Conservation (phyloP, 2,329 filamentous ascomycete species). For the Fusarium proliferatum region DNA sequence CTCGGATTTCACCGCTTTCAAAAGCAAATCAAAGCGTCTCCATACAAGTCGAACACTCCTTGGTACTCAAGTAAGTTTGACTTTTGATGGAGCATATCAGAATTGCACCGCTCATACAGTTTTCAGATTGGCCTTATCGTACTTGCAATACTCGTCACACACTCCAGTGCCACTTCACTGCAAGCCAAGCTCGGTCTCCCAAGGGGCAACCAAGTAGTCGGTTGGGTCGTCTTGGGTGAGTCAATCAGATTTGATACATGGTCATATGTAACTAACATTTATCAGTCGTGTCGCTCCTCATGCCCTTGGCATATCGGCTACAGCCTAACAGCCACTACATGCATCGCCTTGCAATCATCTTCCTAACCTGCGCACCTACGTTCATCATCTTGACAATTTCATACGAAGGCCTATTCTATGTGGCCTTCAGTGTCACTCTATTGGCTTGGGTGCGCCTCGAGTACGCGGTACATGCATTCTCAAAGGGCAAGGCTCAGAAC, state of each 20-base stretch:
- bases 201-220: conserved; percentile 86
- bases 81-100: background rate
- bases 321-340: conserved; percentile 89
- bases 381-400: conserved; percentile 98
- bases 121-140: conserved; percentile 77
- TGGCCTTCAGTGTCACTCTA: conserved; percentile 84
- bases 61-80: conserved; percentile 69
- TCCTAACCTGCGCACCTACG: conserved; percentile 90
- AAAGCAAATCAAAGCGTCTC: conserved; percentile 48
- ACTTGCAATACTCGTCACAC: conserved; percentile 86
- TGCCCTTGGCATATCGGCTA: conserved; percentile 84
- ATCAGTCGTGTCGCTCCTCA: conserved; percentile 75
- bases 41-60: conserved; percentile 68
- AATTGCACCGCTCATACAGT: conserved; percentile 18
- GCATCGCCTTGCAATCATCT: conserved; percentile 87
- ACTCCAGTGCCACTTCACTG: conserved; percentile 84
- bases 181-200: conserved; percentile 88
- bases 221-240: conserved; percentile 82
- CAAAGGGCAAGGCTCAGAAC: conserved; percentile 40
- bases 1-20: conserved; percentile 54
- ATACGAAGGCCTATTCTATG: conserved; percentile 96
- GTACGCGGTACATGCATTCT: conserved; percentile 67
- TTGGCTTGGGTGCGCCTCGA: conserved; percentile 94
- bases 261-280: conserved; percentile 25
- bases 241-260: background rate